phyloP scores from a whole-genome alignment of 2,329 filamentous ascomycete species.

The Cordyceps fumosorosea region DNA sequence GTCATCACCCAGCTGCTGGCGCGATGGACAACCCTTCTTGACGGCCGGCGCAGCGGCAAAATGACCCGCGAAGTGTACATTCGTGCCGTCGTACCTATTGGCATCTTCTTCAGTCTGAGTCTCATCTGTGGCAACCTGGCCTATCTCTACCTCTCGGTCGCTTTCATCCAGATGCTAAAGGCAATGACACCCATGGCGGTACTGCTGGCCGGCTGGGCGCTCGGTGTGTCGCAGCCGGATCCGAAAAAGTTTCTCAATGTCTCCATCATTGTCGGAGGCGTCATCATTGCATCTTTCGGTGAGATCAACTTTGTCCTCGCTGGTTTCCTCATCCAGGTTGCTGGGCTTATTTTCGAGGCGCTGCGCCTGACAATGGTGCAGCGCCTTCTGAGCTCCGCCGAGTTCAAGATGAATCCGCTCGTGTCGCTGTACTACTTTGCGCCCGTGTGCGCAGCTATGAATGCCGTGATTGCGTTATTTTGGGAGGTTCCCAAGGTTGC shows the following conservation, averaged over 20 bases:
- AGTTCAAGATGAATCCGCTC: conserved; percentile 91
- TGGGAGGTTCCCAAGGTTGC: conserved; percentile 66
- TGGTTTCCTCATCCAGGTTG: conserved; percentile 73
- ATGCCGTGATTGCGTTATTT: conserved; percentile 64
- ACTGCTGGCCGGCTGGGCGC: conserved; percentile 78
- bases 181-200: conserved; percentile 93
- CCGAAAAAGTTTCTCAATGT: conserved; percentile 87
- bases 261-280: conserved; percentile 88
- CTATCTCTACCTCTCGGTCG: conserved; percentile 90
- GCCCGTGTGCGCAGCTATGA: conserved; percentile 77
- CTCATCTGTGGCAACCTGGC: conserved; percentile 95
- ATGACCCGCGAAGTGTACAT: conserved; percentile 95
- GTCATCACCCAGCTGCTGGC: conserved; percentile 91
- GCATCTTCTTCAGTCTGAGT: conserved; percentile 90
- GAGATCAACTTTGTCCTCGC: conserved; percentile 88
- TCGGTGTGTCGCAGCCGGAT: conserved; percentile 79
- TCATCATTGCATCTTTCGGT: conserved; percentile 88
- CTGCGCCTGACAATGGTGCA: conserved; percentile 80
- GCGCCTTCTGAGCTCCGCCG: conserved; percentile 68
- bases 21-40: conserved; percentile 80
- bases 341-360: conserved; percentile 74
- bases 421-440: conserved; percentile 90
- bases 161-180: conserved; percentile 99
- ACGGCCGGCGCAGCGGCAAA: conserved; percentile 91
- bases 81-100: conserved; percentile 88